phyloP scores from a whole-genome alignment of 108 stramenopile genomes.

The Nitzschia inconspicua region DNA sequence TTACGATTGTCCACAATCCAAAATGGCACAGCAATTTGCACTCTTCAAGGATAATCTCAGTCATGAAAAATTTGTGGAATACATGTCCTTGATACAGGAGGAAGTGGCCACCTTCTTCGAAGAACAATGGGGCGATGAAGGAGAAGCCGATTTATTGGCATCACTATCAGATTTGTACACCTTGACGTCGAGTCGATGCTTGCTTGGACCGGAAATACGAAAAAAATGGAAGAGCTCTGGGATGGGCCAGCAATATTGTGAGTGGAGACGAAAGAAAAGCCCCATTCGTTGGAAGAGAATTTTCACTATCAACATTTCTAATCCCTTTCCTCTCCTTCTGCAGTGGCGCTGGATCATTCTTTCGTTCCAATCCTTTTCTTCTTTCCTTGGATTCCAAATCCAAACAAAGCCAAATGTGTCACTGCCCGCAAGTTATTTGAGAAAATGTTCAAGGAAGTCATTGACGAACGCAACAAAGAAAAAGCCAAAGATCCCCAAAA shows the following conservation, averaged over 20 bases:
- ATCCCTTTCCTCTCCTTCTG: no score
- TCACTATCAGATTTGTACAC: slow-evolving; percentile 61
- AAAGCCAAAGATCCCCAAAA: slow-evolving; percentile 9
- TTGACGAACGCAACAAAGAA: slow-evolving; percentile 35
- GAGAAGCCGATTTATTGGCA: slow-evolving; percentile 48
- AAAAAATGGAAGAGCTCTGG: slow-evolving; percentile 47
- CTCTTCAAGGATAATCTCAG: slow-evolving; percentile 50
- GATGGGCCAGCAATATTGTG: slow-evolving; percentile 54
- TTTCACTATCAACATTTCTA: no score
- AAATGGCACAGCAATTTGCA: slow-evolving; percentile 63
- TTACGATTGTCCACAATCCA: slow-evolving; percentile 63
- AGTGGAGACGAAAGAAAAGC: no score
- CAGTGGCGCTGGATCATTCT: slow-evolving; percentile 62
- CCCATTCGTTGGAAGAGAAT: no score
- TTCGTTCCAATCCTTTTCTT: slow-evolving; percentile 73
- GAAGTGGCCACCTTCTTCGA: slow-evolving; percentile 45
- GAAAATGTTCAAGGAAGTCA: slow-evolving; percentile 49
- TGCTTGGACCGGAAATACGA: slow-evolving; percentile 70
- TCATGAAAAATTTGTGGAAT: slow-evolving; percentile 34
- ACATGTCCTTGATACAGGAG: slow-evolving; percentile 59
- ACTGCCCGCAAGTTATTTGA: slow-evolving; percentile 55
- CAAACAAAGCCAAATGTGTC: slow-evolving; percentile 36
- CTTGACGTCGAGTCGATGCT: slow-evolving; percentile 58
- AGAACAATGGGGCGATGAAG: slow-evolving; percentile 31
- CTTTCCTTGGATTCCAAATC: slow-evolving; percentile 62